A percentile compares a stretch with the other conserved stretches of the same genome.
These are phyloP conservation scores for Tolypocladium amazonense DNA, from an alignment of 2,329 filamentous ascomycete species.

Conservation along the genomic window DNA sequence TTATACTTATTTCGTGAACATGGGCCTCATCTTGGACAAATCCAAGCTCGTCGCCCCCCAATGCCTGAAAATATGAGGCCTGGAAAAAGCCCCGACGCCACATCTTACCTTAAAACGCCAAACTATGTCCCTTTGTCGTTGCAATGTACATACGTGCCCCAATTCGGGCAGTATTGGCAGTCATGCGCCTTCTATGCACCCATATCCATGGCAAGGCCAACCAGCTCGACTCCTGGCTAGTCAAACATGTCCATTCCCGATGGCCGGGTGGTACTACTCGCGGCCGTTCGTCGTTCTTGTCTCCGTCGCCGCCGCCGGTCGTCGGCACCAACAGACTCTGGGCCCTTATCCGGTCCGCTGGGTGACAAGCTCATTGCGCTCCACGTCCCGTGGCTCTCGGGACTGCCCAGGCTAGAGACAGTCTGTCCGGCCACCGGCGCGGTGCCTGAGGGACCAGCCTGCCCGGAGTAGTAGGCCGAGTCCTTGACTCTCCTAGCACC, in stretches of 20 bases:
- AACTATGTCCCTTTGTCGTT: neutral
- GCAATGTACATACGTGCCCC: neutral
- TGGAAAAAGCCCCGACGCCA: neutral
- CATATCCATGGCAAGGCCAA: neutral
- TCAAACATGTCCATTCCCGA: slow-evolving; percentile 27
- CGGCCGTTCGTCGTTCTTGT: slow-evolving; percentile 39
- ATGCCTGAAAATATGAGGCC: neutral
- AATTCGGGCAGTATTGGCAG: neutral
- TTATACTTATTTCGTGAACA: neutral
- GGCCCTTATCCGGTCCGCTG: slow-evolving; percentile 24
- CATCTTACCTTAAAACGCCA: neutral
- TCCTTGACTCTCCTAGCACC: slow-evolving; percentile 42
- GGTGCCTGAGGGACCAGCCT: slow-evolving; percentile 31
- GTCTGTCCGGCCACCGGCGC: slow-evolving; percentile 27
- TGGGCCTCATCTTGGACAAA: neutral
- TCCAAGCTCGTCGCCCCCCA: neutral
- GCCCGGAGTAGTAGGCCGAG: slow-evolving; percentile 51
- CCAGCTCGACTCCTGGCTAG: slow-evolving; percentile 5
- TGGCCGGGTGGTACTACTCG: slow-evolving; percentile 21
- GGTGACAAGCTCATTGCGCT: slow-evolving; percentile 40
- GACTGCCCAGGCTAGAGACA: slow-evolving; percentile 34
- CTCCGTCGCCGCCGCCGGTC: slow-evolving; percentile 44
- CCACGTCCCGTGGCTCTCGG: slow-evolving; percentile 42
- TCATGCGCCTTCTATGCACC: neutral
- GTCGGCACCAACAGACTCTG: slow-evolving; percentile 30